Evolutionary conservation across 1,139 yeast genomes (phyloP), one percentile per base, ranked within the genome.

Genomic region (Candida labiduridarum): DNA sequence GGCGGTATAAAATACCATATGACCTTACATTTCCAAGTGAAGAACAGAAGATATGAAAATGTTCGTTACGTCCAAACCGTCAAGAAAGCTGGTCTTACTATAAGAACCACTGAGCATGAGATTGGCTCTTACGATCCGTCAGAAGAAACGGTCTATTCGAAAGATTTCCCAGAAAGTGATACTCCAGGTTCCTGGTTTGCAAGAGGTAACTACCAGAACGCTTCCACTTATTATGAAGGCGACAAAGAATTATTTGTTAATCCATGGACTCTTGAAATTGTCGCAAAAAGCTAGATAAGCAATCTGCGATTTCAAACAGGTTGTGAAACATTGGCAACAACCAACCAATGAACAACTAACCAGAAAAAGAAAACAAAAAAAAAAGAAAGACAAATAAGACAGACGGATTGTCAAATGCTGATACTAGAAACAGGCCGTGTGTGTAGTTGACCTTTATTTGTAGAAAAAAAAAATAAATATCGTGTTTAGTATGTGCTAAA

Each of bases 121-220:
- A 56, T 76, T 46, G 76, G 77, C 38, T 64, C 62, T 22, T 68
- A 56, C 56, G 71, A 63, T 45, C 71, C 77, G 38, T 62, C 68
- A 11, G 67, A 63, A 8, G 72, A 68, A 49, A 25, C 29, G 2
- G 52, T 59, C 8, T 67, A 68, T 56, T 15, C 59, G 16, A 63
- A 64, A 53, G 60, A 59, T 11, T 74, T 72, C 57, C 71, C 69
- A 15, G 67, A 66, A 50, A 79, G 74, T 51, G 61, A 62, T 15
- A 68, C 79, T 44, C 80, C 80, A 12, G 69, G 72, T 49, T 79
- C 79, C 22, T 74, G 67, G 59, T 62, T 74, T 44, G 59, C 69
- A 48, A 72, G 79, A 64, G 79, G 78, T 14, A 55, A 56, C 34
- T 69, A 65, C 58, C 64, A 66, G 11, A 71, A 74, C 50, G 60